Base-by-base conservation (phyloP, 2,329 filamentous ascomycete genomes). In the Monosporascus sp. region DNA sequence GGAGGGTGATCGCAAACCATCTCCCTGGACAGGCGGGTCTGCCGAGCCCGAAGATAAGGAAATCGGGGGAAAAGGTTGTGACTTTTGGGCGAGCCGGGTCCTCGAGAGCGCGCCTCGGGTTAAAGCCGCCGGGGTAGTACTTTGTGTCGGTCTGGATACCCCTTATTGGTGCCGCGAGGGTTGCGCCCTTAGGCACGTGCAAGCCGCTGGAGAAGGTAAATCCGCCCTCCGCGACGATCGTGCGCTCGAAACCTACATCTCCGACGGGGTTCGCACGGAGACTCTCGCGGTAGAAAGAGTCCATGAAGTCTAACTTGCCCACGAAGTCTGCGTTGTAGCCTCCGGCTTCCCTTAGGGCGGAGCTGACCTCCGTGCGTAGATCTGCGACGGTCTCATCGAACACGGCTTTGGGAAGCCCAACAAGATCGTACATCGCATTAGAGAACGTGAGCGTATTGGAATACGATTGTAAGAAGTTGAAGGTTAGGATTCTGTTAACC, bases 271-370 rank as follows among this genome's bases (percentile, higher is more conserved):
- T 51, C 18, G 51, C 36, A 39, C 58, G 60, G 14, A 61, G 44
- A 25, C 53, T 57, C 42, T 62, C 59, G 42, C 60, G 51, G 46
- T 60, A 54, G n/a, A 57, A 45, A 17, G 57, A 58, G 48, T 61
- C 60, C 49, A 52, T 56, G 50, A 58, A 44, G 20, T 55, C 42
- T 3, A 55, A 37, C 54, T 56, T 62, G 31, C 60, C 46, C 38
- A 17, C 56, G 57, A 47, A 57, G 18, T 31, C 44, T 25, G 50
- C 44, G 24, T 36, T 41, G 36, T 41, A 54, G 18, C 34, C 39
- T 22, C 48, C 49, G 8, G 39, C 42, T 37, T 54, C 46, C n/a
- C 31, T 47, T 17, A 52, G 20, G 9, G 47, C 48, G n/a, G 20
- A 17, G n/a, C 34, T 46, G 42, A 54, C 36, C 46, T 56, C 54